These are phyloP conservation scores for Sporisorium sorghi DNA, from an alignment of 1,284 basidiomycete genomes.

Conservation along the genomic window DNA sequence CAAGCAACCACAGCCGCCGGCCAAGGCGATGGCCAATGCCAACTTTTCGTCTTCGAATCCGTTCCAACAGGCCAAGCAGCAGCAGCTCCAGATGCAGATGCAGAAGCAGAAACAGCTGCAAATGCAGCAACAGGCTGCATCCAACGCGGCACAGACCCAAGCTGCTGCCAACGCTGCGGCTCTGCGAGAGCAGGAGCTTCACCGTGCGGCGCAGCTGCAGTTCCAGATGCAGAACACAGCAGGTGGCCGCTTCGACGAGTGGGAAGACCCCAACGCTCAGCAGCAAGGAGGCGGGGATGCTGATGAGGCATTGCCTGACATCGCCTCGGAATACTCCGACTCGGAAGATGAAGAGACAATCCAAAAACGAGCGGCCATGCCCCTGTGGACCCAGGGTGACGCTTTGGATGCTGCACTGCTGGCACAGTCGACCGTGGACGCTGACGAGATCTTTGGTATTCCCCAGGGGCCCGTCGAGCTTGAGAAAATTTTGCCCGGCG, in stretches of 20 bases:
- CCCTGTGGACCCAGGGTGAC: slow-evolving; percentile 63
- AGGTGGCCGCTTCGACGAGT: slow-evolving; percentile 38
- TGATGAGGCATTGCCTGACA: slow-evolving; percentile 56
- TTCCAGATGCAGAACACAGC: slow-evolving; percentile 39
- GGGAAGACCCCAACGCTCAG: slow-evolving; percentile 22
- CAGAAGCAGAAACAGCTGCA: slow-evolving; percentile 36
- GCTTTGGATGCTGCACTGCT: slow-evolving; percentile 57
- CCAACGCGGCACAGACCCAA: slow-evolving; percentile 24
- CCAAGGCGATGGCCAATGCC: slow-evolving; percentile 44
- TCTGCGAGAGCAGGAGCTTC: slow-evolving; percentile 36
- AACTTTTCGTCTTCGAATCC: slow-evolving; percentile 49
- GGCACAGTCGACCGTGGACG: slow-evolving; percentile 59
- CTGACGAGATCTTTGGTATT: slow-evolving; percentile 67
- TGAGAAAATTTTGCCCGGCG: slow-evolving; percentile 61
- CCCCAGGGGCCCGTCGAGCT: slow-evolving; percentile 62
- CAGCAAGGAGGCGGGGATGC: slow-evolving; percentile 20
- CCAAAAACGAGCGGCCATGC: slow-evolving; percentile 59
- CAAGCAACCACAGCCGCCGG: slow-evolving; percentile 16
- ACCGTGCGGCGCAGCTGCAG: slow-evolving; percentile 38
- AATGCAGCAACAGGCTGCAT: slow-evolving; percentile 33
- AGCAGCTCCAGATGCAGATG: slow-evolving; percentile 39
- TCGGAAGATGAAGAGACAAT: slow-evolving; percentile 66
- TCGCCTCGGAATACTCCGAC: slow-evolving; percentile 65
- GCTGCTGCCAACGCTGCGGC: slow-evolving; percentile 15
- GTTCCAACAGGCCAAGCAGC: slow-evolving; percentile 54